phyloP scores from a whole-genome alignment of 805 yeast genomes.

The Ogataea kodamae region DNA sequence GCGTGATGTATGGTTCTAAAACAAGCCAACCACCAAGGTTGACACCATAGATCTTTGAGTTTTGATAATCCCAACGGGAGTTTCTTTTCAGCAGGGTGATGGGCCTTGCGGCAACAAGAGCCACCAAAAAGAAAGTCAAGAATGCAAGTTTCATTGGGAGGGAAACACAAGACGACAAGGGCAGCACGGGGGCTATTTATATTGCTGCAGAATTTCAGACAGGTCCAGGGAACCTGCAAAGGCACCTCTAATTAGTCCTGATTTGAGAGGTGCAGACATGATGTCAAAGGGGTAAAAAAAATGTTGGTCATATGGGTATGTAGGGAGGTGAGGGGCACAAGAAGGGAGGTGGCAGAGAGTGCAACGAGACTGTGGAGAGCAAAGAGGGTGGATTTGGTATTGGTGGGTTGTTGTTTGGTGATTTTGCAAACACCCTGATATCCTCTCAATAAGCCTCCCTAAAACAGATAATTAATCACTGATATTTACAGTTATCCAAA shows the following conservation, averaged over 20 bases:
- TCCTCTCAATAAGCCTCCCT: conserved; percentile 1
- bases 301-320: no score
- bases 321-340: no score
- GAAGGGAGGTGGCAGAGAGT: no score
- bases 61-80: conserved; percentile 32
- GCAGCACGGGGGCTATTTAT: conserved; percentile 5
- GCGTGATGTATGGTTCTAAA: conserved; percentile 82
- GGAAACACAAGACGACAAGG: background rate
- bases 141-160: conserved; percentile 17
- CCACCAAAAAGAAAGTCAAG: conserved; percentile 5
- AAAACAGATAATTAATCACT: conserved; percentile 4
- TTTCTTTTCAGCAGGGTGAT: conserved; percentile 28
- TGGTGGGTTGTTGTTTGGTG: background rate
- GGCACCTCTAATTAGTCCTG: conserved; percentile 6
- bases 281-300: background rate
- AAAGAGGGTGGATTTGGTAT: no score
- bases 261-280: conserved; percentile 5
- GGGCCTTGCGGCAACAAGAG: conserved; percentile 23
- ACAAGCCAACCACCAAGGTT: conserved; percentile 91
- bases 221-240: conserved; percentile 6
- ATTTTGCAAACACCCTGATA: conserved; percentile 1
- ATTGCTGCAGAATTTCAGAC: conserved; percentile 5
- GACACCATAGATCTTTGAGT: conserved; percentile 51
- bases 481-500: conserved; percentile 1
- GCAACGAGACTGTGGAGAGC: no score